Conservation (phyloP, 768 basidiomycete species). For the Coprinopsis sp. region DNA sequence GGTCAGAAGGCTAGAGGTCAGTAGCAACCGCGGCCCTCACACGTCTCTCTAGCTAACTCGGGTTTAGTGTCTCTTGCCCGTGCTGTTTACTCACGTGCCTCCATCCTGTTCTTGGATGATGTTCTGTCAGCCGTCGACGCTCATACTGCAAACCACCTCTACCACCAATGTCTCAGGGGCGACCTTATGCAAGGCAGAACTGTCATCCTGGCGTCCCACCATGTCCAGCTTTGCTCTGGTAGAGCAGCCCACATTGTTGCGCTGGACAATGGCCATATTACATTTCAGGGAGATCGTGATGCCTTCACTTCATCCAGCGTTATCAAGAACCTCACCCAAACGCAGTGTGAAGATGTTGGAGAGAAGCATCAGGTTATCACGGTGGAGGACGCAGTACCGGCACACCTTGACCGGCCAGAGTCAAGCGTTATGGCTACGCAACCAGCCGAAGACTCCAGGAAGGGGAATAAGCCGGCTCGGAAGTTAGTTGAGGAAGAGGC, state of each 20-base stretch:
- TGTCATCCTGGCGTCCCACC: slow-evolving; percentile 88
- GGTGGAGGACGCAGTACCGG: slow-evolving; percentile 30
- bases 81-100: slow-evolving; percentile 87
- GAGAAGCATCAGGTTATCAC: slow-evolving; percentile 45
- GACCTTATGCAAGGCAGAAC: slow-evolving; percentile 77
- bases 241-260: no score
- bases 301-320: slow-evolving; percentile 61
- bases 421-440: slow-evolving; percentile 38
- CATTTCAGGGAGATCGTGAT: no score
- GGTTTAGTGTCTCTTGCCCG: slow-evolving; percentile 46
- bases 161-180: slow-evolving; percentile 75
- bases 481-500: slow-evolving; percentile 85
- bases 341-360: slow-evolving; percentile 45
- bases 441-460: slow-evolving; percentile 21
- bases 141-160: slow-evolving; percentile 86
- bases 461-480: slow-evolving; percentile 46
- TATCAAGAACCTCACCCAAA: slow-evolving; percentile 51
- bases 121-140: slow-evolving; percentile 76
- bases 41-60: slow-evolving; percentile 33
- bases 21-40: slow-evolving; percentile 18
- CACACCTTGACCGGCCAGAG: slow-evolving; percentile 44
- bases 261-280: no score
- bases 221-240: slow-evolving; percentile 85
- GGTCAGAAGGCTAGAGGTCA: slow-evolving; percentile 68
- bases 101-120: slow-evolving; percentile 79